Base-by-base conservation (phyloP, 2,329 filamentous ascomycete species). In the Trematosphaeria pertusa region DNA sequence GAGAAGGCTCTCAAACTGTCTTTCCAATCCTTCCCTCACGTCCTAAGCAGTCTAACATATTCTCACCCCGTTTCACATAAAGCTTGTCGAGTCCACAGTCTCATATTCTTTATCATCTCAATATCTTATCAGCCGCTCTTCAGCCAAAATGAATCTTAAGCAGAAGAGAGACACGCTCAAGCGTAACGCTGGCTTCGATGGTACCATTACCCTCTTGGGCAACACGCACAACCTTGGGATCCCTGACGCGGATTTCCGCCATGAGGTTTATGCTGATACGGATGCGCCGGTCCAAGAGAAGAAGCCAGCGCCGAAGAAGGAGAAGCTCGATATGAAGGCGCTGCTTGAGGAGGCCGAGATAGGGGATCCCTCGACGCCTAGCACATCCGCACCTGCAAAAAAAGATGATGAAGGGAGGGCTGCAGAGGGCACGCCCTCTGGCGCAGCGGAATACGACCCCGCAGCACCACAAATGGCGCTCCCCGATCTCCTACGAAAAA, bases 391-490 rank as follows among this genome's bases (percentile, higher is more conserved):
- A 10, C 42, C 22, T 18, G 20, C n/a, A n/a, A n/a, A n/a, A n/a
- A n/a, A n/a, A n/a, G n/a, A n/a, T n/a, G n/a, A n/a, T n/a, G n/a
- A n/a, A n/a, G n/a, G n/a, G n/a, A n/a, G n/a, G n/a, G n/a, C n/a
- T n/a, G n/a, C n/a, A n/a, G n/a, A n/a, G n/a, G n/a, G n/a, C 14
- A 21, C 10, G 10, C 10, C 10, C 10, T 5, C 5, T 18, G 14
- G 18, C 14, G n/a, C 35, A 11, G 18, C 35, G 11, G 38, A 32
- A 24, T 47, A 47, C 37, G 31, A 42, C 22, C 37, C 44, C 11
- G 30, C 2, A 8, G 31, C 21, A 24, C 44, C 44, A 5, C 32
- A 18, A 4, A 19, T 46, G 26, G 19, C 6, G 5, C 22, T 19
- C 26, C 22, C 12, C 15, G 15, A 11, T 10, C 33, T 43, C 31